Conservation (phyloP, 2,329 filamentous ascomycete genomes). For the Neofusicoccum sp. region DNA sequence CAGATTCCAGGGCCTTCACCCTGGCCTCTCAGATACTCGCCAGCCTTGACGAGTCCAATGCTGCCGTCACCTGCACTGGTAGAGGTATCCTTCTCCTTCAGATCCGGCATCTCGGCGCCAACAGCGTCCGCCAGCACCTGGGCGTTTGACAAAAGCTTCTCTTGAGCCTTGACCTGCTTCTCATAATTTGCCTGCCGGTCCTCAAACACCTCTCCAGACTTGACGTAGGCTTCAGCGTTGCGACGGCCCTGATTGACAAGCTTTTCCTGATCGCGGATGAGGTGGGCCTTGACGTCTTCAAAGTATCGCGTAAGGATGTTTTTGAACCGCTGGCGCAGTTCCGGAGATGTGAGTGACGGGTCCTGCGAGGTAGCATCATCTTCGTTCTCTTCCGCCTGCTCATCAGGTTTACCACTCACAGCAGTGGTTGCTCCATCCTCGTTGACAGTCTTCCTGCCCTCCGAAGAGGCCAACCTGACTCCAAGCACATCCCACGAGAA, state of each 20-base stretch:
- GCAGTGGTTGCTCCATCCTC: conserved; percentile 72
- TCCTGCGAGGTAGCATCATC: conserved; percentile 61
- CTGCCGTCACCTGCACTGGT: conserved; percentile 69
- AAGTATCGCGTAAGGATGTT: conserved; percentile 87
- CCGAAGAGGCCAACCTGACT: conserved; percentile 68
- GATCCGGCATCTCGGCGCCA: conserved; percentile 88
- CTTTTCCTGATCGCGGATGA: conserved; percentile 88
- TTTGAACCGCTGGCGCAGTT: conserved; percentile 82
- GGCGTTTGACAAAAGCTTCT: conserved; percentile 85
- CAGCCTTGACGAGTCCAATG: conserved; percentile 91
- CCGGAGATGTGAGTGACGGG: conserved; percentile 71
- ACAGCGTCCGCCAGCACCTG: conserved; percentile 89
- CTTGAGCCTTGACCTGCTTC: conserved; percentile 87
- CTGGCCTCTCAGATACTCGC: conserved; percentile 88
- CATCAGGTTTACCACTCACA: conserved; percentile 52
- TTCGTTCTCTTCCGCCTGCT: conserved; percentile 55
- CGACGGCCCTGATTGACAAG: conserved; percentile 84
- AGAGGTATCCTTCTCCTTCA: conserved; percentile 78
- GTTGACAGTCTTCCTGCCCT: conserved; percentile 81
- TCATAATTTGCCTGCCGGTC: conserved; percentile 96
- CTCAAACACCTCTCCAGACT: conserved; percentile 97
- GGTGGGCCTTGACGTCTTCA: conserved; percentile 86
- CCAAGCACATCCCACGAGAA: conserved; percentile 96
- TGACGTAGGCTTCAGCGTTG: conserved; percentile 97
- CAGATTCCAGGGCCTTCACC: conserved; percentile 92